These are phyloP conservation scores for Colletotrichum sp. DNA, from an alignment of 2,329 filamentous ascomycete genomes.

Conservation along the genomic window DNA sequence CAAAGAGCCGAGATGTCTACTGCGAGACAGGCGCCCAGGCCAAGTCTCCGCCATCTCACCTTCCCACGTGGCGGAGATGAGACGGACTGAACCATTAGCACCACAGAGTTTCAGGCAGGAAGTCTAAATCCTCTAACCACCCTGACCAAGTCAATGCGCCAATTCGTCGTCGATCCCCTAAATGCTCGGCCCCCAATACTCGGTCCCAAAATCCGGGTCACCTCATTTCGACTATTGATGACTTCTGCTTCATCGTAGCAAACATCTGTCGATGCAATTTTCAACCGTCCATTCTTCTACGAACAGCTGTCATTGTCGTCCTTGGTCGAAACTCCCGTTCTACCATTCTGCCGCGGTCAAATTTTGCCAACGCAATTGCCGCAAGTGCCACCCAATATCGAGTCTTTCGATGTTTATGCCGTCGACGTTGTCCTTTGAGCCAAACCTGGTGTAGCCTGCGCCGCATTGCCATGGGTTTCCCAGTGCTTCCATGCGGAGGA, in stretches of 20 bases:
- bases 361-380: neutral
- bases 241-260: neutral
- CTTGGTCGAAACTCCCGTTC: neutral
- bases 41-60: conserved; percentile 9
- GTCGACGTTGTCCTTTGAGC: neutral
- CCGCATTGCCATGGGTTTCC: neutral
- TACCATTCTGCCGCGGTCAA: neutral
- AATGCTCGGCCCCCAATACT: neutral
- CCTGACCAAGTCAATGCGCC: conserved; percentile 10
- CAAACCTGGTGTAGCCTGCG: neutral
- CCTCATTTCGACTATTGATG: conserved; percentile 7
- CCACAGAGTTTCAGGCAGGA: conserved; percentile 12
- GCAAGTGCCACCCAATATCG: neutral
- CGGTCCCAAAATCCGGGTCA: neutral
- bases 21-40: neutral
- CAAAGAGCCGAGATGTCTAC: neutral
- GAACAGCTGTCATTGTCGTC: neutral
- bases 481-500: neutral
- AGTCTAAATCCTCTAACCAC: conserved; percentile 5
- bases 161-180: neutral
- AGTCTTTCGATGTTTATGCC: neutral
- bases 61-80: conserved; percentile 18
- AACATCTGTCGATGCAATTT: neutral
- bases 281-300: neutral
- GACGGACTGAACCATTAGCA: conserved; percentile 6